Conservation (phyloP, 1,284 basidiomycete species). For the Trichosporon sp. region DNA sequence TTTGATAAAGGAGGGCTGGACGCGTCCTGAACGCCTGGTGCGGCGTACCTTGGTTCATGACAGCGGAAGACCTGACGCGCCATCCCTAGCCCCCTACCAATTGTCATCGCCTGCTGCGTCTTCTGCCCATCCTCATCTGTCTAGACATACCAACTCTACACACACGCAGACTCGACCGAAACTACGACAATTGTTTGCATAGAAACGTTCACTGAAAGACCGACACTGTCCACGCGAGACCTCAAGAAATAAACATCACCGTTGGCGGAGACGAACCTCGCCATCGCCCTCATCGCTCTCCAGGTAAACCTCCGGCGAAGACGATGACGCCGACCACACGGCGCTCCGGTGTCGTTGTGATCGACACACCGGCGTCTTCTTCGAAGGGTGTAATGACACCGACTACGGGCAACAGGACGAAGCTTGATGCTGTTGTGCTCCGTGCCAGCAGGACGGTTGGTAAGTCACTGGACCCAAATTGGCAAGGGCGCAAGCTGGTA, state of each 20-base stretch:
- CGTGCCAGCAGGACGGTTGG: neutral
- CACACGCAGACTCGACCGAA: neutral
- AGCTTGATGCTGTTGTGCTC: neutral
- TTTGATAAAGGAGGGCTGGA: conserved; percentile 1
- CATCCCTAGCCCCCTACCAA: neutral
- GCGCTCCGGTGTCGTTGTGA: neutral
- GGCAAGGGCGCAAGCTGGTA: neutral
- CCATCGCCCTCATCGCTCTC: neutral
- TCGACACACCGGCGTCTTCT: neutral
- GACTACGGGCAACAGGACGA: neutral
- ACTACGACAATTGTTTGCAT: neutral
- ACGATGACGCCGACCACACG: neutral
- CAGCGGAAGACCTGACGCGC: neutral
- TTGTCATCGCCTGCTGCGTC: neutral
- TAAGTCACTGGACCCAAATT: neutral
- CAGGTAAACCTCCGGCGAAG: neutral
- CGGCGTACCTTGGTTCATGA: neutral
- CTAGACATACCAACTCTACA: neutral
- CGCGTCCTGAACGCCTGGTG: conserved; percentile 4
- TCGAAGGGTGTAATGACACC: neutral
- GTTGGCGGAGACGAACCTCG: neutral
- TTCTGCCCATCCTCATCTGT: neutral
- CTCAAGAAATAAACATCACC: neutral
- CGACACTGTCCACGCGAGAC: neutral
- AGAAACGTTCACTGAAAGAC: neutral